Conservation (phyloP, 2,329 filamentous ascomycete genomes). For the Daldinia sp. region DNA sequence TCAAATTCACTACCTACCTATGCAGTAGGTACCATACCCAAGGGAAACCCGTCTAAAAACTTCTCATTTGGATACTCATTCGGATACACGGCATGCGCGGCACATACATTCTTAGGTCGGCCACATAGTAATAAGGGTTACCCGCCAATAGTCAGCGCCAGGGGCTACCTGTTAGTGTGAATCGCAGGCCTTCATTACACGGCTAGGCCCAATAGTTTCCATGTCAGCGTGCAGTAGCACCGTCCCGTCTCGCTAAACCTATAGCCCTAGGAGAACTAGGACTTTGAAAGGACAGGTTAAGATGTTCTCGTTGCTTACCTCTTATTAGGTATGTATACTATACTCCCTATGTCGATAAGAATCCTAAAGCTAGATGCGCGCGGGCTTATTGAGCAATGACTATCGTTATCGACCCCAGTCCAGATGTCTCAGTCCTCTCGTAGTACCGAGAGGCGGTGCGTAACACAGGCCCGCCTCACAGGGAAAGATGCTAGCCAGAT, state of each 20-base stretch:
- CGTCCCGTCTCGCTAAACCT: slow-evolving; percentile 19
- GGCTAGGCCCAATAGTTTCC: slow-evolving; percentile 30
- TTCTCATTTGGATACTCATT: too few species aligned
- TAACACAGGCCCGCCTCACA: slow-evolving; percentile 27
- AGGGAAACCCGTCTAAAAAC: too few species aligned
- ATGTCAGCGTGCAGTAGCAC: slow-evolving; percentile 22
- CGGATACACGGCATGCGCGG: slow-evolving; percentile 12
- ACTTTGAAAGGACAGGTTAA: too few species aligned
- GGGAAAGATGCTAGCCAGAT: slow-evolving; percentile 32
- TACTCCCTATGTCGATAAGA: neutral
- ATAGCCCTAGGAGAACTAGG: neutral
- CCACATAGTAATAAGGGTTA: neutral
- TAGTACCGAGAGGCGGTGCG: neutral
- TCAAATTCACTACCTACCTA: neutral
- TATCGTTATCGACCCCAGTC: slow-evolving; percentile 5
- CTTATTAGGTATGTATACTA: too few species aligned
- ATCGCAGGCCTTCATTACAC: slow-evolving; percentile 19
- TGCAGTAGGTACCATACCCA: too few species aligned
- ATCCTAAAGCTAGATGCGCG: neutral
- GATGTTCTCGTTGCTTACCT: neutral
- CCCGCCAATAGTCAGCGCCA: slow-evolving; percentile 29
- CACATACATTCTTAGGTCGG: neutral
- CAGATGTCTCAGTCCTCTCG: slow-evolving; percentile 5
- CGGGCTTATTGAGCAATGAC: neutral
- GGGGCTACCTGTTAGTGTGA: slow-evolving; percentile 15